Evolutionary conservation across 768 basidiomycete genomes (phyloP).

Genomic region (Daedalea quercina): DNA sequence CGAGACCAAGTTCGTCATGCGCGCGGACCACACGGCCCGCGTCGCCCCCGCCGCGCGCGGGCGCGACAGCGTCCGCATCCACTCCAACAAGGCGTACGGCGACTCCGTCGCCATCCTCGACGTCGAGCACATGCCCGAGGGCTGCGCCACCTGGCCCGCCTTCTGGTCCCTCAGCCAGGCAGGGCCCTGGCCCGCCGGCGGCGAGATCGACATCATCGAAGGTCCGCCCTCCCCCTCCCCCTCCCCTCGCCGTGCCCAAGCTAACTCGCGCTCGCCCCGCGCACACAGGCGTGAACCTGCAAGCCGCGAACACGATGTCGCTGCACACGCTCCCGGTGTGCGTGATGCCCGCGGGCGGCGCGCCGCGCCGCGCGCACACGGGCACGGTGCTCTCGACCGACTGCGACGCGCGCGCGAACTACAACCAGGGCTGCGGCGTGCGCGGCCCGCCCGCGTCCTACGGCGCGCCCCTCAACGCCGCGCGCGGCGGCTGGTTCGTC

Average conservation of each 20-base stretch:
- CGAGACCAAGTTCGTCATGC: constrained; percentile 45
- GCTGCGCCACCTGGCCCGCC: constrained; percentile 60
- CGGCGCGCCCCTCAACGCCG: constrained; percentile 40
- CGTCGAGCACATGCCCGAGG: constrained; percentile 51
- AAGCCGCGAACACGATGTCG: constrained; percentile 39
- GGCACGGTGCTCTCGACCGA: constrained; percentile 33
- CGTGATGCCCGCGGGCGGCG: constrained; percentile 29
- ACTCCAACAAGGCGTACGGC: constrained; percentile 35
- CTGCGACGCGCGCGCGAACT: constrained; percentile 44
- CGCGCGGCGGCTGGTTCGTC: constrained; percentile 55
- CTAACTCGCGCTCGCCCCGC: neutral
- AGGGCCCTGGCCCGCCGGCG: constrained; percentile 53
- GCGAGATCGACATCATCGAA: constrained; percentile 58
- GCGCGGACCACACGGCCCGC: constrained; percentile 37
- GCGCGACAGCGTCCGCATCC: constrained; percentile 51
- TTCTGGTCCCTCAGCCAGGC: constrained; percentile 47
- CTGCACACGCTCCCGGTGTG: constrained; percentile 49
- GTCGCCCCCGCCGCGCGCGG: constrained; percentile 37
- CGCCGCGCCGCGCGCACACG: neutral
- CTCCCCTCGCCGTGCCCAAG: neutral
- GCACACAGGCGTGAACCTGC: constrained; percentile 41
- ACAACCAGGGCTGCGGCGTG: constrained; percentile 61
- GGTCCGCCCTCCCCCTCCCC: constrained; percentile 25
- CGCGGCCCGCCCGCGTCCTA: constrained; percentile 34
- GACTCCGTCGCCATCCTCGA: constrained; percentile 46